These are phyloP conservation scores for Leptosphaerulina australis DNA, from an alignment of 2,329 filamentous ascomycete genomes.

Conservation along the genomic window DNA sequence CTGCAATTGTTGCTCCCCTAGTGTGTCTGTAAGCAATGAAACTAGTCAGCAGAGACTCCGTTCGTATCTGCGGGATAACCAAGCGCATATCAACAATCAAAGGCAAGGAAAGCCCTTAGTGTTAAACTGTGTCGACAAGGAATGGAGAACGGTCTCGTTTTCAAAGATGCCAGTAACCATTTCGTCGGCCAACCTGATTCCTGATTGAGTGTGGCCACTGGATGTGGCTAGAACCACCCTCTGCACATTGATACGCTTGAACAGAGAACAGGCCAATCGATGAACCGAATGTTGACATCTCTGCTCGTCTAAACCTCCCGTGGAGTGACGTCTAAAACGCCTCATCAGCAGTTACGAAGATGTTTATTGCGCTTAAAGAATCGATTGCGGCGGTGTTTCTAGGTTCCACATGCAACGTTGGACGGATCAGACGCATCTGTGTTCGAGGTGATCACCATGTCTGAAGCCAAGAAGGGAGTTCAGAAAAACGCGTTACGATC, in stretches of 20 bases:
- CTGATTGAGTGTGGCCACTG: no score
- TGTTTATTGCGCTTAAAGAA: neutral
- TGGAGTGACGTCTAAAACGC: no score
- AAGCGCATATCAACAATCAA: neutral
- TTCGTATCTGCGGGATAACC: neutral
- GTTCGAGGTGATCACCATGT: slow-evolving; percentile 3
- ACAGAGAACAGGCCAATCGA: no score
- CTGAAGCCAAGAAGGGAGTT: neutral
- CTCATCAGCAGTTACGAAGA: neutral
- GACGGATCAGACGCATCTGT: slow-evolving; percentile 18
- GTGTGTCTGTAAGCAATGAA: no score
- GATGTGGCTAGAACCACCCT: neutral
- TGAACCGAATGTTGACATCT: no score
- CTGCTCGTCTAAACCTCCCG: neutral
- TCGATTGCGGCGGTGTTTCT: slow-evolving; percentile 8
- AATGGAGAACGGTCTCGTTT: no score
- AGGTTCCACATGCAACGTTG: slow-evolving; percentile 12
- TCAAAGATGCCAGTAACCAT: no score
- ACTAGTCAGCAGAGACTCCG: no score
- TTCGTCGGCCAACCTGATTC: no score
- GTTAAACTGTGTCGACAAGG: no score
- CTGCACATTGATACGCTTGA: neutral
- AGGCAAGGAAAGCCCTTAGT: slow-evolving; percentile 4
- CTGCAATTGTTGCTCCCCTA: no score
- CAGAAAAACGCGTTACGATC: no score